Percentiles rank a stretch among this genome's conserved stretches.
Evolutionary conservation across 192 early-diverging fungal genomes (phyloP).

Genomic region (Piromyces finnis): DNA sequence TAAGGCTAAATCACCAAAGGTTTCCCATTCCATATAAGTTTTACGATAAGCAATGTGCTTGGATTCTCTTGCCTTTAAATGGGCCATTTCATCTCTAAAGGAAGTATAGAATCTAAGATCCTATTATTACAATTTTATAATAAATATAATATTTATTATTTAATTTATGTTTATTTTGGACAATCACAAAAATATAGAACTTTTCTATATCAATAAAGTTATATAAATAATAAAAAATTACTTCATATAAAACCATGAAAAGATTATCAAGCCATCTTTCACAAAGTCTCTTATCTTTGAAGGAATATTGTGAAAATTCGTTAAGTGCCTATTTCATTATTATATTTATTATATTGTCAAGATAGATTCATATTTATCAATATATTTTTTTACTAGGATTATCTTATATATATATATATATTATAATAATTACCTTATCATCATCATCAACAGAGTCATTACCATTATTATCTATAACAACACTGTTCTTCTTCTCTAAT

Average conservation of each 20-base stretch:
- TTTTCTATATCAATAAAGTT: too few relatives aligned
- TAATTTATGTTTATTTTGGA: neutral
- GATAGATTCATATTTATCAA: too few relatives aligned
- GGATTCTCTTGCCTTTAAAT: conserved; percentile 21
- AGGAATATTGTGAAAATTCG: conserved; percentile 9
- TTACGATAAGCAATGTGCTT: conserved; percentile 69
- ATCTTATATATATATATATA: too few relatives aligned
- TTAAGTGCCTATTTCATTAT: conserved; percentile 17
- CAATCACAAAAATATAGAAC: too few relatives aligned
- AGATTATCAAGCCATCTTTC: conserved; percentile 99
- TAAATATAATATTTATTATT: too few relatives aligned
- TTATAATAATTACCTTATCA: neutral
- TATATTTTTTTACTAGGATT: too few relatives aligned
- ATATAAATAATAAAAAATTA: too few relatives aligned
- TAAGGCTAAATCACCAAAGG: conserved; percentile 79
- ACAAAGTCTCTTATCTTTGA: conserved; percentile 89
- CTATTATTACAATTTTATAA: neutral
- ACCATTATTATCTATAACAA: conserved; percentile 3
- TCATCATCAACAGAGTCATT: neutral
- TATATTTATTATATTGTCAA: too few relatives aligned
- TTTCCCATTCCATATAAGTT: conserved; percentile 95
- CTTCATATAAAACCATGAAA: conserved; percentile 97
- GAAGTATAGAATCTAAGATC: conserved; percentile 83
- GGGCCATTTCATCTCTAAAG: conserved; percentile 71
- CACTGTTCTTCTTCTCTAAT: conserved; percentile 4